Base-by-base conservation (phyloP, 2,329 filamentous ascomycete species). In the Mariannaea elegans region DNA sequence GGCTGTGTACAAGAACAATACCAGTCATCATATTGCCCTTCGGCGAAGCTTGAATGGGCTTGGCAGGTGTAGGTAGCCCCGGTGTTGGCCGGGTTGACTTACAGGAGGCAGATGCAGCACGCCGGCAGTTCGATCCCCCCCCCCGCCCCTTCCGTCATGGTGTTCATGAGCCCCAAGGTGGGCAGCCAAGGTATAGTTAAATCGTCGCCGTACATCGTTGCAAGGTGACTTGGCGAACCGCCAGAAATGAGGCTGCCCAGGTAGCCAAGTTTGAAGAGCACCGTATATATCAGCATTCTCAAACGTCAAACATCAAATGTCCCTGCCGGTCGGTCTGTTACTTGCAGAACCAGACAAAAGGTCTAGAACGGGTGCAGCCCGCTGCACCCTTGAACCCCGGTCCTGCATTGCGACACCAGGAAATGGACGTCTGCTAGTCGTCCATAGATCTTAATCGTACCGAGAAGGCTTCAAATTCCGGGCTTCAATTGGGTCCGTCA, bases 1-100 rank as follows among this genome's bases (percentile, higher is more conserved):
- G 36, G n/a, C n/a, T n/a, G n/a, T n/a, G n/a, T n/a, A n/a, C n/a
- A n/a, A n/a, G n/a, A 53, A 6, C 42, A 47, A 42, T 46, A 31
- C 42, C 23, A 41, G 19, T 31, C 18, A 49, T 47, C 27, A 31
- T 34, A 5, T 59, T 53, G 49, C 44, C 49, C 54, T 50, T 59
- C 46, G n/a, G 31, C 34, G 27, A 31, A 31, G 8, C 46, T 49
- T 21, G 29, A 7, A n/a, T n/a, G n/a, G n/a, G n/a, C 48, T 27
- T 19, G 39, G 29, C 29, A 23, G 16, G 16, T 39, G 14, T 49
- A 13, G 12, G 9, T 24, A 8, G 32, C 55, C 55, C 54, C 48
- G 39, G 41, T 53, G 16, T 48, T 59, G 34, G 45, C 32, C 38
- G 38, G 23, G 21, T 53, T 48, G 36, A 38, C 44, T 34, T 27